A percentile compares a stretch with the other conserved stretches of the same genome.
These are phyloP conservation scores for Liriodendron chinense DNA, from an alignment of 164 flowering plant genomes.

Conservation along the genomic window DNA sequence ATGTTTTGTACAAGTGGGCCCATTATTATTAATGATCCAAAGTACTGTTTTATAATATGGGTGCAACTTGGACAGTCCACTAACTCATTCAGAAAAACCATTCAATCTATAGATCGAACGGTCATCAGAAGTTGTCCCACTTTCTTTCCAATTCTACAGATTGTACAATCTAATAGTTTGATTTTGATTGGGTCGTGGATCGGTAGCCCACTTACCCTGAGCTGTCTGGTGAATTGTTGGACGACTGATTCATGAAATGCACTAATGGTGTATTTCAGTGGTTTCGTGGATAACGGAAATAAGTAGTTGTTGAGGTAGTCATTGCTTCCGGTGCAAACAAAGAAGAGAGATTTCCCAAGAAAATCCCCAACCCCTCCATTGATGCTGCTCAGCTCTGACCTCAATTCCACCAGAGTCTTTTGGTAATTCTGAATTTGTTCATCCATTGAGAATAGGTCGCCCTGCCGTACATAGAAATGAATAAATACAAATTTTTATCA, in stretches of 20 bases:
- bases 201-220: slow-evolving; percentile 7
- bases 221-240: slow-evolving; percentile 4
- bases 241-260: slow-evolving; percentile 4
- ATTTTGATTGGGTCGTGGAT: no score
- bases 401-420: slow-evolving; percentile 1
- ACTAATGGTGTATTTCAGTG: neutral
- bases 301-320: slow-evolving; percentile 9
- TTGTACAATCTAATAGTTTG: no score
- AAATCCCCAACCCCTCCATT: neutral
- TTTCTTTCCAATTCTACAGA: no score
- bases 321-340: slow-evolving; percentile 11
- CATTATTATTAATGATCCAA: neutral
- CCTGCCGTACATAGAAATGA: no score
- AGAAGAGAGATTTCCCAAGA: slow-evolving; percentile 13
- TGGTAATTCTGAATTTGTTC: slow-evolving; percentile 9
- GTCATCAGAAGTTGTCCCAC: no score
- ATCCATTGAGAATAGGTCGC: neutral
- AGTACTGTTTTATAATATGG: no score
- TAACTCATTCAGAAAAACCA: neutral
- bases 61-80: neutral
- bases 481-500: no score
- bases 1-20: neutral
- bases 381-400: neutral
- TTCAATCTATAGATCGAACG: neutral
- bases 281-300: neutral